Evolutionary conservation across 2,329 filamentous ascomycete species (phyloP).

Genomic region (Ophiostoma sp.): DNA sequence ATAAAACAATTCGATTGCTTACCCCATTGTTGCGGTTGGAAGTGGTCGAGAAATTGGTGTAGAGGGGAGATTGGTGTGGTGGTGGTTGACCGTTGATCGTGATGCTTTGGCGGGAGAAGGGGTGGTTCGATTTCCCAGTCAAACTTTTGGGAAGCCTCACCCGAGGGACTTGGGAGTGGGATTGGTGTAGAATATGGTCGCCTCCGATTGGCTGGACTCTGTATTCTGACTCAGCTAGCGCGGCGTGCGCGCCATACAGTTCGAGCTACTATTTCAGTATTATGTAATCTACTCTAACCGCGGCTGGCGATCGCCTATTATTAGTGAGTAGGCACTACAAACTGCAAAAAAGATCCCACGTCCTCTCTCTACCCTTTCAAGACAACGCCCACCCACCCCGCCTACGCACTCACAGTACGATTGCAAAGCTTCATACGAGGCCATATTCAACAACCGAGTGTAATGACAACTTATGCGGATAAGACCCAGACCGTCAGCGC

Average conservation of each 20-base stretch:
- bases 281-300: neutral
- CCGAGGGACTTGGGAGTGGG: constrained; percentile 20
- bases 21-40: constrained; percentile 28
- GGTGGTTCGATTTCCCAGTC: constrained; percentile 28
- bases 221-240: constrained; percentile 23
- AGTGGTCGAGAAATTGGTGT: constrained; percentile 15
- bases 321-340: neutral
- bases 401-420: neutral
- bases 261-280: neutral
- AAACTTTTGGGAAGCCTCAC: constrained; percentile 26
- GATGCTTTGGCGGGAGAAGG: constrained; percentile 14
- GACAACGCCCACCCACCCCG: neutral
- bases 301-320: neutral
- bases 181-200: constrained; percentile 25
- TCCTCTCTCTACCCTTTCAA: neutral
- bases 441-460: constrained; percentile 1
- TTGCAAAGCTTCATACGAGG: neutral
- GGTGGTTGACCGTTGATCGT: constrained; percentile 21
- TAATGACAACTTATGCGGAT: constrained; percentile 23
- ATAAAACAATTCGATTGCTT: constrained; percentile 9
- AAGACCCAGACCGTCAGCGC: constrained; percentile 18
- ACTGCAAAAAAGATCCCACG: neutral
- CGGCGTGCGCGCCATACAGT: neutral
- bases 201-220: constrained; percentile 25
- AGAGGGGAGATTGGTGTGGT: constrained; percentile 2